Base-by-base conservation (phyloP, 2,329 filamentous ascomycete genomes). In the Colletotrichum liaoningense region DNA sequence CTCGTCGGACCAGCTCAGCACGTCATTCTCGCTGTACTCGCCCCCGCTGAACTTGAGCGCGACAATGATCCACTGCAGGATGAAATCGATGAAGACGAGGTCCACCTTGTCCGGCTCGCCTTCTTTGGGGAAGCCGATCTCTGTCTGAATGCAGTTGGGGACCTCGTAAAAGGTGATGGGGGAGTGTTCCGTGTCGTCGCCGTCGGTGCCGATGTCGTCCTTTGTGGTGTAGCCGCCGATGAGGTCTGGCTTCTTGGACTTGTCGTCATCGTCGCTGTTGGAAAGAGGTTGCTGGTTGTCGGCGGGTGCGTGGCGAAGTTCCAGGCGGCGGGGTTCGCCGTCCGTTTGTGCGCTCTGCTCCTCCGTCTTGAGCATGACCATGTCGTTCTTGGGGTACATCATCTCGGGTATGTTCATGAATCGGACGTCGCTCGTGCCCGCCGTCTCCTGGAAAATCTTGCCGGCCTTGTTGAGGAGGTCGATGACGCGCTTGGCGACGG, bases 71-170 rank as follows among this genome's bases (percentile, higher is more conserved):
- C 93, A 97, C 11, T 92, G 92, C 82, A 97, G 89, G 46, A 98
- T 92, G 81, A 98, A 99, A 80, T 97, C 95, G 71, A 97, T 90
- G 80, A 97, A 99, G 16, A 98, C 91, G 8, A 99, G 81, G 81
- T 98, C 96, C 1, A 99, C 95, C 0, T 83, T 92, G 65, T 93
- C 90, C 0, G 94, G 94, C 19, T 89, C 85, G 6, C 80, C 86
- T 11, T 83, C 77, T 0, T 79, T 74, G 1, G 92, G 88, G 77
- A 97, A 93, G 1, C 83, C 86, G 76, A 93, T 88, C 71, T 90
- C 84, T 1, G 93, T 86, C 80, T 96, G 93, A 70, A 99, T 90
- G 80, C 92, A 94, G 81, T 98, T 98, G 7, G 97, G 96, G 5
- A 96, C 90, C 2, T 84, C 81, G 82, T 95, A 96, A 80, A 94